Evolutionary conservation across 2,329 filamentous ascomycete genomes (phyloP).

Genomic region (Aspergillus pseudoviridinutans): DNA sequence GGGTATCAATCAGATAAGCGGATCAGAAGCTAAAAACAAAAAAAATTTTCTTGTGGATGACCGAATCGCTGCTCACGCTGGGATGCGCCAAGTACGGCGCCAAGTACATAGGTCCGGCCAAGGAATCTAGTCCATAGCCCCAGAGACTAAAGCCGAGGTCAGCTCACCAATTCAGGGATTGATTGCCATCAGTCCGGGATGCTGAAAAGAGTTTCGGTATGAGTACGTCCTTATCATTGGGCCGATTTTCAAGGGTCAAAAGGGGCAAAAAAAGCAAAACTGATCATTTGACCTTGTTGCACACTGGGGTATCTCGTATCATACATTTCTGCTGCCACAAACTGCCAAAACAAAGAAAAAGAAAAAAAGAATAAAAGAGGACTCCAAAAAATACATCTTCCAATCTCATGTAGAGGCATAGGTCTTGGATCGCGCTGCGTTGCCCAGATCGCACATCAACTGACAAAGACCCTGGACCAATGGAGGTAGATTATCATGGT

Average conservation of each 20-base stretch:
- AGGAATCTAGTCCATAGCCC: too few relatives aligned
- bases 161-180: not conserved
- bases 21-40: not conserved
- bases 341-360: too few relatives aligned
- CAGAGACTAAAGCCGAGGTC: too few relatives aligned
- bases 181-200: not conserved
- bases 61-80: not conserved
- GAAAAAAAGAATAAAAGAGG: too few relatives aligned
- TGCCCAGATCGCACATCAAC: constrained; percentile 46
- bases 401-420: not conserved
- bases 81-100: not conserved
- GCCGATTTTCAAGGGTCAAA: too few relatives aligned
- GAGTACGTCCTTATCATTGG: too few relatives aligned
- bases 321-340: too few relatives aligned
- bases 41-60: not conserved
- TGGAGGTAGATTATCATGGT: constrained; percentile 49
- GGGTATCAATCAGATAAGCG: not conserved
- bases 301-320: too few relatives aligned
- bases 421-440: constrained; percentile 8
- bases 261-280: too few relatives aligned
- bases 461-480: constrained; percentile 65
- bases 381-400: too few relatives aligned
- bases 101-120: too few relatives aligned
- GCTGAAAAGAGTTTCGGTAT: not conserved
- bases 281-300: too few relatives aligned